Percentiles rank a stretch among this genome's conserved stretches.
Evolutionary conservation across 129 eudicot genomes (phyloP).

Genomic region (Ambrosia artemisiifolia): DNA sequence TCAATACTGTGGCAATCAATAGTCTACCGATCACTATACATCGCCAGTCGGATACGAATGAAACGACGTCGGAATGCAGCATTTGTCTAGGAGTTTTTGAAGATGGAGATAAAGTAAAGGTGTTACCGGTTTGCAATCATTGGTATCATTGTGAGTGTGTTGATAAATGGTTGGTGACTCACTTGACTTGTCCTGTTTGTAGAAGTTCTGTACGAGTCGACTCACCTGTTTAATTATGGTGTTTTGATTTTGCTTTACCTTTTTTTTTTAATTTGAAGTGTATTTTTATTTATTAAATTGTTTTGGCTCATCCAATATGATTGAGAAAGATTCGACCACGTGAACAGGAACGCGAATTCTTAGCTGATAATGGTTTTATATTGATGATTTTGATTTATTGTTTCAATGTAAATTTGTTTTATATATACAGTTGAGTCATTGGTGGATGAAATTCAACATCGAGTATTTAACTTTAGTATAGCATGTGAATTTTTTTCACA

Average conservation of each 20-base stretch:
- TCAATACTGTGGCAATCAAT: slow-evolving; percentile 37
- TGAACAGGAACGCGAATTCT: neutral
- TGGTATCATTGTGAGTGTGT: slow-evolving; percentile 78
- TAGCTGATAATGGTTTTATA: neutral
- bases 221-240: slow-evolving; percentile 39
- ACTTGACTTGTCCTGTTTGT: slow-evolving; percentile 71
- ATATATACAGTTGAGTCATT: neutral
- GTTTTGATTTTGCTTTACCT: neutral
- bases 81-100: slow-evolving; percentile 68
- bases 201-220: slow-evolving; percentile 50
- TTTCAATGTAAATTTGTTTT: neutral
- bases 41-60: slow-evolving; percentile 7
- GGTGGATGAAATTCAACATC: too few species aligned
- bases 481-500: too few species aligned
- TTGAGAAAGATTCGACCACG: slow-evolving; percentile 21
- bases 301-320: slow-evolving; percentile 3
- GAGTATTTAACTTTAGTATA: too few species aligned
- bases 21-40: slow-evolving; percentile 45
- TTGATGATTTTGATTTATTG: neutral
- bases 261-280: neutral
- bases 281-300: neutral
- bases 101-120: slow-evolving; percentile 60
- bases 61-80: slow-evolving; percentile 43
- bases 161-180: slow-evolving; percentile 60
- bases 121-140: slow-evolving; percentile 60